A percentile compares a stretch with the other conserved stretches of the same genome.
These are phyloP conservation scores for Phaffomyces thermotolerans DNA, from an alignment of 805 yeast genomes.

Conservation along the genomic window DNA sequence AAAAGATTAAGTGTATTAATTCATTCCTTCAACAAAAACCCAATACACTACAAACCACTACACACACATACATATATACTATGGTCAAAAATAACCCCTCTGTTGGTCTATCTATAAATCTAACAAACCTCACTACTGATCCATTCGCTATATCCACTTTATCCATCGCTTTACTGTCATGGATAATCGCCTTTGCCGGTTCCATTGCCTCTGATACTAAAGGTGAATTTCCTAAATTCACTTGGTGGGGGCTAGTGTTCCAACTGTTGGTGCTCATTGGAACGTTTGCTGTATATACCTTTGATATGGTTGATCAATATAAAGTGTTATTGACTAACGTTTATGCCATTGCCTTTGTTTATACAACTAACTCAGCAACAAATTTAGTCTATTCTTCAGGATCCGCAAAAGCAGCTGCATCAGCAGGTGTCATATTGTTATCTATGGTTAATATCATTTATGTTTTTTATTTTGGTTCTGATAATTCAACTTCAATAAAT, in stretches of 20 bases:
- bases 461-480: constrained; percentile 87
- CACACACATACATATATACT: neutral
- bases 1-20: neutral
- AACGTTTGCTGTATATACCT: constrained; percentile 46
- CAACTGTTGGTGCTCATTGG: constrained; percentile 54
- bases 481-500: constrained; percentile 80
- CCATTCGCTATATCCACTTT: constrained; percentile 85
- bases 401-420: constrained; percentile 72
- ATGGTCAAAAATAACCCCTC: neutral
- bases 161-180: constrained; percentile 65
- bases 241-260: constrained; percentile 96
- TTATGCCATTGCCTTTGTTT: constrained; percentile 65
- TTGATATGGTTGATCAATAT: constrained; percentile 63
- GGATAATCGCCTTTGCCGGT: constrained; percentile 88
- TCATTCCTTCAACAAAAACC: neutral
- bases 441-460: constrained; percentile 79
- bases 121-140: constrained; percentile 59
- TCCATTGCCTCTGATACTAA: constrained; percentile 49
- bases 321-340: constrained; percentile 37
- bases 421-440: constrained; percentile 84
- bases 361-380: constrained; percentile 79
- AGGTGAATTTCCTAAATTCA: constrained; percentile 62
- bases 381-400: constrained; percentile 62
- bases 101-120: constrained; percentile 15
- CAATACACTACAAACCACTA: neutral